Conservation (phyloP, 192 early-diverging fungal genomes). For the Podila epigama region DNA sequence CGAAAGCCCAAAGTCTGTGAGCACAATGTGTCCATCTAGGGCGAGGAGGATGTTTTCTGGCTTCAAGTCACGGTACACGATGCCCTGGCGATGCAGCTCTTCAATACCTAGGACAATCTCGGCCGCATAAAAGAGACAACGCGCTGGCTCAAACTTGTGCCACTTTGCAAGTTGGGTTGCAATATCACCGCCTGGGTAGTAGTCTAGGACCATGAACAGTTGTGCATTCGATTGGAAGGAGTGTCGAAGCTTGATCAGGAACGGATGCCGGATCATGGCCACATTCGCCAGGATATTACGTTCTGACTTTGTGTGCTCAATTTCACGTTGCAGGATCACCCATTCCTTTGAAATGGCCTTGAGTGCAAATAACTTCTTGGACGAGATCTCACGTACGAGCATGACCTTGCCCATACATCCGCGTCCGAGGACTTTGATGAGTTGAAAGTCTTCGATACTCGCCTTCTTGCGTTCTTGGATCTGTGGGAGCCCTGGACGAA, state of each 20-base stretch:
- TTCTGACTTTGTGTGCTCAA: slow-evolving; percentile 85
- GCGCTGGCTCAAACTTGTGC: slow-evolving; percentile 69
- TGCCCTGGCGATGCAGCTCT: slow-evolving; percentile 86
- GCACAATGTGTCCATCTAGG: slow-evolving; percentile 80
- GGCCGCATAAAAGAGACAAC: slow-evolving; percentile 83
- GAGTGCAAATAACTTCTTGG: slow-evolving; percentile 57
- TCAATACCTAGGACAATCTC: slow-evolving; percentile 90
- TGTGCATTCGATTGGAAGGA: slow-evolving; percentile 89
- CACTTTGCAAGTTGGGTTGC: slow-evolving; percentile 80
- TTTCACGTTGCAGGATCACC: slow-evolving; percentile 79
- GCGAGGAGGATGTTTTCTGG: slow-evolving; percentile 81
- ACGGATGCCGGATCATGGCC: slow-evolving; percentile 85
- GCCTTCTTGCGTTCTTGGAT: slow-evolving; percentile 37
- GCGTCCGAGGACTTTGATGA: slow-evolving; percentile 65
- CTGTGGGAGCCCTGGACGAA: slow-evolving; percentile 15
- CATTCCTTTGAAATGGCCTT: slow-evolving; percentile 65
- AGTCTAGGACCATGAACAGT: slow-evolving; percentile 92
- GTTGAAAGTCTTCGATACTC: slow-evolving; percentile 55
- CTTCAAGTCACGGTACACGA: slow-evolving; percentile 90
- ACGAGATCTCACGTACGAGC: slow-evolving; percentile 51
- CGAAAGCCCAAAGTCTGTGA: slow-evolving; percentile 95
- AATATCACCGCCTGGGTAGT: slow-evolving; percentile 91
- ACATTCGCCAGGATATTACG: slow-evolving; percentile 75
- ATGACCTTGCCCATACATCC: slow-evolving; percentile 70
- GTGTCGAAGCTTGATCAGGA: slow-evolving; percentile 86